Conservation (phyloP, 371 early-diverging fungal genomes). For the Haplosporangium sp. region DNA sequence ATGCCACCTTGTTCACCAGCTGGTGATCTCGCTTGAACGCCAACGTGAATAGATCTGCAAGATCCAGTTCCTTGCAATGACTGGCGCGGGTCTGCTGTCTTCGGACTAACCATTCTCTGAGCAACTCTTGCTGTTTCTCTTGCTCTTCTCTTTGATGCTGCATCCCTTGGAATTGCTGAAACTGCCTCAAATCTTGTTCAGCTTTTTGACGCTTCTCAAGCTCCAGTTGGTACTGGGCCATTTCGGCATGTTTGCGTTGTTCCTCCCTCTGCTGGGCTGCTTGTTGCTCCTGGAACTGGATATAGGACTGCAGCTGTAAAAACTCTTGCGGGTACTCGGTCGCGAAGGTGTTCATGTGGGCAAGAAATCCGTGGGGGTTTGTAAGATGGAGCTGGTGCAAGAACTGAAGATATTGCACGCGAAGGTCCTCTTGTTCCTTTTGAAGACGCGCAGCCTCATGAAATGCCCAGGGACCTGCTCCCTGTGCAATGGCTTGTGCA, state of each 20-base stretch:
- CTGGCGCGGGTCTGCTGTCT: conserved; percentile 41
- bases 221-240: conserved; percentile 46
- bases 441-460: conserved; percentile 49
- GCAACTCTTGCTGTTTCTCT: conserved; percentile 24
- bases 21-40: conserved; percentile 45
- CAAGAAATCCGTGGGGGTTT: conserved; percentile 48
- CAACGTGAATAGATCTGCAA: conserved; percentile 47
- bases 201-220: conserved; percentile 46
- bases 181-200: conserved; percentile 43
- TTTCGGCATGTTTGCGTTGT: conserved; percentile 31
- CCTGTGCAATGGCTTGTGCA: conserved; percentile 49
- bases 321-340: conserved; percentile 50
- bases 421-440: conserved; percentile 54
- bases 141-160: conserved; percentile 33
- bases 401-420: conserved; percentile 50
- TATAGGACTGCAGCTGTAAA: conserved; percentile 48
- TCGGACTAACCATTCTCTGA: conserved; percentile 42
- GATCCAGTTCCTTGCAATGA: conserved; percentile 30
- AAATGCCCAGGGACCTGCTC: conserved; percentile 46
- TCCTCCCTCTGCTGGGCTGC: conserved; percentile 30
- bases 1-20: conserved; percentile 31
- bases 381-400: conserved; percentile 40
- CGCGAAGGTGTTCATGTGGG: conserved; percentile 52
- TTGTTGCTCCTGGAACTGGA: conserved; percentile 38
- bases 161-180: conserved; percentile 45